Conservation (phyloP, 2,329 filamentous ascomycete genomes). For the Periconia digitata region DNA sequence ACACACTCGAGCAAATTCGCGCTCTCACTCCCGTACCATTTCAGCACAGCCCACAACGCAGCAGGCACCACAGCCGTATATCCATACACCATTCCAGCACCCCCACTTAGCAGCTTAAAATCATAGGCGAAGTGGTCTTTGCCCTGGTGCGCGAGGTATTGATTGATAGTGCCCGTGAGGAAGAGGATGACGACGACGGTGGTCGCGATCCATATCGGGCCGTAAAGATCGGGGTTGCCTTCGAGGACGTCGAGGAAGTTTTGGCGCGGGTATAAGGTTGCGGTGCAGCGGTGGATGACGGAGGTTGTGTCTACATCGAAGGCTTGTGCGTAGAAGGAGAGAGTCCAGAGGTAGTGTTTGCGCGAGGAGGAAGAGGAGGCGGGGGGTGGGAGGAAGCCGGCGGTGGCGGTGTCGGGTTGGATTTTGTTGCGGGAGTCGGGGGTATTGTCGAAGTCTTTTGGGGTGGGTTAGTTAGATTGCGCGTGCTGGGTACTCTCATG, state of each 20-base stretch:
- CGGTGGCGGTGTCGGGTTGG: conserved; percentile 44
- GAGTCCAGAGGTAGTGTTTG: conserved; percentile 89
- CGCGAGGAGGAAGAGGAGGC: conserved; percentile 28
- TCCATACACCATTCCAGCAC: conserved; percentile 90
- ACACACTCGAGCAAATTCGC: conserved; percentile 94
- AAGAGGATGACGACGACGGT: conserved; percentile 96
- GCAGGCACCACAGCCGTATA: conserved; percentile 84
- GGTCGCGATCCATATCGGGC: conserved; percentile 97
- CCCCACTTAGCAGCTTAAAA: conserved; percentile 84
- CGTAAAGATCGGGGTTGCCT: conserved; percentile 95
- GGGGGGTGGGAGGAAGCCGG: conserved; percentile 42
- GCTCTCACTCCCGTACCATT: conserved; percentile 93
- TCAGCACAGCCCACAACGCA: conserved; percentile 80
- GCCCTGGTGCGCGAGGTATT: conserved; percentile 73
- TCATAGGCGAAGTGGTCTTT: conserved; percentile 82
- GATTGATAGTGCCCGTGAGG: conserved; percentile 89
- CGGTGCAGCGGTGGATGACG: conserved; percentile 82
- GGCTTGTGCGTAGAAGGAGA: conserved; percentile 95
- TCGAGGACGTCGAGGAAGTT: conserved; percentile 98
- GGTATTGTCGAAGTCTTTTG: conserved; percentile 70
- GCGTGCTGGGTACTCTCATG: neutral
- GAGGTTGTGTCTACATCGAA: conserved; percentile 97
- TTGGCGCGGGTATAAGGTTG: conserved; percentile 83
- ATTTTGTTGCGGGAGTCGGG: conserved; percentile 54
- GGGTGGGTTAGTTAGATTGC: neutral